Base-by-base conservation (phyloP, 805 yeast species). In the Lachancea lanzarotensis region DNA sequence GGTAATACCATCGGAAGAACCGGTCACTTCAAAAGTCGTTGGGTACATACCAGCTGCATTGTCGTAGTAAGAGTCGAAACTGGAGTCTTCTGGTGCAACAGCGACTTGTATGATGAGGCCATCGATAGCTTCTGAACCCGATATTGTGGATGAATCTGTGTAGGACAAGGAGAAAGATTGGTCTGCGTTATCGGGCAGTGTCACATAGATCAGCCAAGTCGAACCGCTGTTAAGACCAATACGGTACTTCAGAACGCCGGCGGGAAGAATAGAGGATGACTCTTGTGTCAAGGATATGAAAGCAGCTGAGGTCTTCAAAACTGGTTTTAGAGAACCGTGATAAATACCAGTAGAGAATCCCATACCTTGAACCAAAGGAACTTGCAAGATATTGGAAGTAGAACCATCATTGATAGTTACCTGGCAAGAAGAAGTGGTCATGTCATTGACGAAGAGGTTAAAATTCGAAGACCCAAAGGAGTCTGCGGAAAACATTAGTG, bases 21-120 rank as follows among this genome's bases (percentile, higher is more conserved):
- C 86, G 17, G 56, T 52, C 17, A 81, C 55, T 3, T 56, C 46
- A 16, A 80, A 81, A 29, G 69, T 71, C 2, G 73, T 71, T 2
- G 75, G 78, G 56, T 81, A 84, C 52, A 72, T 67, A 34, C 95
- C 95, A 34, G 93, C 90, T 17, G 84, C 78, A 35, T 66, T 52
- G 59, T 82, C 90, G 56, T 81, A 80, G 49, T 60, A 65, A 7
- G 66, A 59, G 19, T 73, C 76, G 27, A 62, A 58, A 9, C 53
- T 49, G 38, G 60, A 46, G n/a, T 54, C 60, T 7, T 56, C 58
- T 22, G 78, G 72, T 9, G 78, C 67, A 36, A 69, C 68, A 2
- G 81, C 82, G 9, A 74, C 62, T 63, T 81, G 84, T 15, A 79
- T 59, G 34, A 75, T 60, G 26, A 67, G 54, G 7, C 70, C 66